Evolutionary conservation across 129 eudicot species (phyloP).

Genomic region (Centella asiatica): DNA sequence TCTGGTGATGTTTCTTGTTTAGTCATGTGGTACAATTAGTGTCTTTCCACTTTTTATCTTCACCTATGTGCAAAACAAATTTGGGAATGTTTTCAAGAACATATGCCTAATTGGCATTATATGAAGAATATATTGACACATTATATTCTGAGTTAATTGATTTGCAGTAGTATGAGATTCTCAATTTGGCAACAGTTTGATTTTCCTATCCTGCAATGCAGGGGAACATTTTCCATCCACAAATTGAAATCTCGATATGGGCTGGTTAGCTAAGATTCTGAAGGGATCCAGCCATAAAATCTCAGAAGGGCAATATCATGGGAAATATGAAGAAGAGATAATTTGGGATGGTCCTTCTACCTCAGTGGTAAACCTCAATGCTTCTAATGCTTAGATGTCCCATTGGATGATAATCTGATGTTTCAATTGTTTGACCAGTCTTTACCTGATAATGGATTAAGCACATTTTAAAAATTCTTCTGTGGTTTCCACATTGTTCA

Average conservation of each 20-base stretch:
- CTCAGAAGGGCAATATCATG: slow-evolving; percentile 70
- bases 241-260: slow-evolving; percentile 41
- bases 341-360: slow-evolving; percentile 61
- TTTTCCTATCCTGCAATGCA: slow-evolving; percentile 35
- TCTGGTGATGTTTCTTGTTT: not conserved
- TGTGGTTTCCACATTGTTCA: not conserved
- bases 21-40: not conserved
- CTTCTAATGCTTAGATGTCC: not conserved
- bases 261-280: slow-evolving; percentile 86
- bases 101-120: not conserved
- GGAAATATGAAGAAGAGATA: slow-evolving; percentile 46
- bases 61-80: slow-evolving; percentile 3
- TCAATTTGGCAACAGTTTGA: not conserved
- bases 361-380: slow-evolving; percentile 40
- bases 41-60: not conserved
- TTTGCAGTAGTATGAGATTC: not conserved
- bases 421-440: slow-evolving; percentile 2
- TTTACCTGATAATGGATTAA: not conserved
- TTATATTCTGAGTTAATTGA: slow-evolving; percentile 1
- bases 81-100: slow-evolving; percentile 6
- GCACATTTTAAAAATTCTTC: not conserved
- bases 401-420: not conserved
- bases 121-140: slow-evolving; percentile 6
- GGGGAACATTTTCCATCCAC: slow-evolving; percentile 23
- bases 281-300: slow-evolving; percentile 69